Evolutionary conservation across 495 filamentous ascomycete genomes (phyloP).

Genomic region (Chaetomium tenue): DNA sequence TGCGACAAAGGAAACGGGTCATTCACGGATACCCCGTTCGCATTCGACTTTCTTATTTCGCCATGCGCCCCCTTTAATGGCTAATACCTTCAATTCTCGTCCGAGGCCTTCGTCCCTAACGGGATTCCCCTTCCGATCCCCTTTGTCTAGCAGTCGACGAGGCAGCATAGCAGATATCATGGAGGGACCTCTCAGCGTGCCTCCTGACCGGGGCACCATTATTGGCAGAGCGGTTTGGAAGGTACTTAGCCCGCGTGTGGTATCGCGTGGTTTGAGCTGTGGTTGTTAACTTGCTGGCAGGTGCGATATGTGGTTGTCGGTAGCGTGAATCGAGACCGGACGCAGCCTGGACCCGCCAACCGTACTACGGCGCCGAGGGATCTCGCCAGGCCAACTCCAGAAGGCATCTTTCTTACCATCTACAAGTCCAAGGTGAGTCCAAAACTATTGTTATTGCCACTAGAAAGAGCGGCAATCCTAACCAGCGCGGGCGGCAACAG

Average conservation of each 20-base stretch:
- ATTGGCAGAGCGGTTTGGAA: conserved; percentile 58
- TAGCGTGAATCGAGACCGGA: conserved; percentile 27
- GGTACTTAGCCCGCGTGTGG: conserved; percentile 37
- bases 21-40: not conserved
- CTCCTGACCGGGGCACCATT: conserved; percentile 56
- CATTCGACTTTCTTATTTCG: conserved; percentile 12
- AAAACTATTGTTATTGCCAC: not conserved
- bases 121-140: conserved; percentile 9
- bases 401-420: conserved; percentile 51
- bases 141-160: conserved; percentile 22
- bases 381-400: conserved; percentile 31
- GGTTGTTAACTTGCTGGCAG: conserved; percentile 30
- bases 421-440: conserved; percentile 54
- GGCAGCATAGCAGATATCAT: conserved; percentile 36
- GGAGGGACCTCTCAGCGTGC: conserved; percentile 56
- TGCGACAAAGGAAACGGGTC: conserved; percentile 15
- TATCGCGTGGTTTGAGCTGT: not conserved
- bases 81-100: conserved; percentile 17
- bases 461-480: not conserved
- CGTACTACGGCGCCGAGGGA: conserved; percentile 32
- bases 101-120: conserved; percentile 13
- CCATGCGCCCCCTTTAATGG: conserved; percentile 28
- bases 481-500: conserved; percentile 29
- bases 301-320: conserved; percentile 51
- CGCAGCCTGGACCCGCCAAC: conserved; percentile 25